Base-by-base conservation (phyloP, 2,329 filamentous ascomycete genomes). In the Neurospora sp. region DNA sequence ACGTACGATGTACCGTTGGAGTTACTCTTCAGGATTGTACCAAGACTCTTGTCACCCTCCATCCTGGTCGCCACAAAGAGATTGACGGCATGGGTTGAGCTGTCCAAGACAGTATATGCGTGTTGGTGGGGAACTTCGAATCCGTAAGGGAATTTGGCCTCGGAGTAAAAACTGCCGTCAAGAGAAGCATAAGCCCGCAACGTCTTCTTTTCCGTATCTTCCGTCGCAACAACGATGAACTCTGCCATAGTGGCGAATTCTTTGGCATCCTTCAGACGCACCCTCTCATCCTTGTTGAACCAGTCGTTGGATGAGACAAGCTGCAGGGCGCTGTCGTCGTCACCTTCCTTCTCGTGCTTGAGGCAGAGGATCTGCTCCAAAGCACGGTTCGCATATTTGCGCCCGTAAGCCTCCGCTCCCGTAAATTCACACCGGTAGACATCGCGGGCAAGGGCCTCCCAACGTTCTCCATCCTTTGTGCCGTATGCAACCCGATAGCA, bases 1-100 rank as follows among this genome's bases (percentile, higher is more conserved):
- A 97, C 92, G 77, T 97, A 99, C 1, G 92, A 96, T 0, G 96
- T 99, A 69, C 96, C 96, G 78, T 99, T 98, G 76, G 93, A 97
- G 82, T 99, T 99, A 78, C 93, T 97, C 87, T 98, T 99, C 80
- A 99, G 89, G 75, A 99, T 93, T 33, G 91, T 91, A 43, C 96
- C 96, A 75, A 92, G 93, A 71, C 91, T 87, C 68, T 86, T 87
- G 19, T 88, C 90, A 68, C 84, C 78, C 3, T 83, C 82, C 52
- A 85, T 86, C 76, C 91, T 90, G 52, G 93, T 92, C 0, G 91
- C 93, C 66, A 98, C 95, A 77, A 98, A 96, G 70, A 99, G 82
- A 81, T 98, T 98, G 71, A 99, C 87, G 1, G 96, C 92, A 79
- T 98, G 95, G 0, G 93, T 97, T 1, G 93, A 96, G 80, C 94